phyloP scores from a whole-genome alignment of 306 rosid genomes.

The Amphicarpaea edgeworthii region DNA sequence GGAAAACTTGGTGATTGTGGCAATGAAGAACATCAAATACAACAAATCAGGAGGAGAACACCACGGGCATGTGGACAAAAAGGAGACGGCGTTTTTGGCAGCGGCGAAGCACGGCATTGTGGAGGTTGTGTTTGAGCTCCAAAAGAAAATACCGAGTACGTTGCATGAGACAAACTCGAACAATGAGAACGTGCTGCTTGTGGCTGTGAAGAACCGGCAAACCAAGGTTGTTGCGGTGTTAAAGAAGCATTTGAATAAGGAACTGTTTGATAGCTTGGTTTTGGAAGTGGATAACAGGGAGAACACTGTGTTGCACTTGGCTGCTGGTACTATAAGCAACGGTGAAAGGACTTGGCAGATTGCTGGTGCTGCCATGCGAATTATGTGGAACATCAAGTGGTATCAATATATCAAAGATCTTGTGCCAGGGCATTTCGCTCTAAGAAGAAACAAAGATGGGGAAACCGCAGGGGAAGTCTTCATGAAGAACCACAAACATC shows the following conservation, averaged over 20 bases:
- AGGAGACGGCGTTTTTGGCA: neutral
- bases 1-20: conserved; percentile 29
- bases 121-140: conserved; percentile 1
- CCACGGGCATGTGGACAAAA: neutral
- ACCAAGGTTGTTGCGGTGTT: conserved; percentile 6
- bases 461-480: conserved; percentile 30
- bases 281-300: conserved; percentile 7
- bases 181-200: conserved; percentile 40
- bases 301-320: conserved; percentile 48
- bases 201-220: conserved; percentile 42
- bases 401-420: too few relatives aligned
- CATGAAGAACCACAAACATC: neutral
- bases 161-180: conserved; percentile 35
- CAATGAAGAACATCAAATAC: conserved; percentile 19
- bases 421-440: neutral
- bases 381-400: too few relatives aligned
- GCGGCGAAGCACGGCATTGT: conserved; percentile 42
- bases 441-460: neutral
- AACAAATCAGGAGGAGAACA: neutral
- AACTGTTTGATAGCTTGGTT: neutral
- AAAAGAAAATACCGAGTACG: neutral
- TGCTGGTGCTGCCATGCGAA: too few relatives aligned
- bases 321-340: neutral
- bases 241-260: neutral
- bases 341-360: neutral